Evolutionary conservation across 768 basidiomycete species (phyloP).

Genomic region (Leccinum disarticulatum): DNA sequence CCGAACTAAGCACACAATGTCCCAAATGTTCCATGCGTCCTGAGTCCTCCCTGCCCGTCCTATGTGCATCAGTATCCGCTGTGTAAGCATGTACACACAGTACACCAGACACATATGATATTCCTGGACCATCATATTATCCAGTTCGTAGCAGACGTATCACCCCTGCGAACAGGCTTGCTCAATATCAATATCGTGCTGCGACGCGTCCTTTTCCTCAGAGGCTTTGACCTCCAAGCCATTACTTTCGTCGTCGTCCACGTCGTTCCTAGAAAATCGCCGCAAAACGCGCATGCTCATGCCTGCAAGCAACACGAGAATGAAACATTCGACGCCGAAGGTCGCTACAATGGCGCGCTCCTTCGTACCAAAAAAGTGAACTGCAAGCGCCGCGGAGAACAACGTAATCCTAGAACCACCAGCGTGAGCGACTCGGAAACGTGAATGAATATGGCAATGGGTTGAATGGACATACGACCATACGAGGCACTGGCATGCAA

Average conservation of each 20-base stretch:
- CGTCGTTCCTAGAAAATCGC: background rate
- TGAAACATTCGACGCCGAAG: slow-evolving; percentile 7
- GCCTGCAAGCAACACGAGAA: slow-evolving; percentile 1
- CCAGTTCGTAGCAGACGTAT: background rate
- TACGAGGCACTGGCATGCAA: slow-evolving; percentile 4
- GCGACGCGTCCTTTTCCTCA: background rate
- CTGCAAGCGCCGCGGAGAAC: slow-evolving; percentile 7
- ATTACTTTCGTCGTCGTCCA: background rate
- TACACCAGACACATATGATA: background rate
- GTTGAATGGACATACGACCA: slow-evolving; percentile 15
- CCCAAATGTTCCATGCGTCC: too few species aligned
- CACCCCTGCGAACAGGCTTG: background rate
- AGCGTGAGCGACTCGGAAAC: background rate
- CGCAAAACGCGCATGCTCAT: slow-evolving; percentile 5
- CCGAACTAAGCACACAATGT: too few species aligned
- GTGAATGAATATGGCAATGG: background rate
- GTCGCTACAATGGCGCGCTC: background rate
- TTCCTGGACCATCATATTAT: background rate
- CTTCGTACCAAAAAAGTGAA: slow-evolving; percentile 9
- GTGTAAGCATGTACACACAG: background rate
- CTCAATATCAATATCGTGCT: background rate
- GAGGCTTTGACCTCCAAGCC: background rate
- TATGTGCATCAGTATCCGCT: background rate
- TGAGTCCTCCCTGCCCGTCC: too few species aligned
- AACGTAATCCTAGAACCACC: slow-evolving; percentile 4